Evolutionary conservation across 441 rosid genomes (phyloP).

Genomic region (Gossypium davidsonii): DNA sequence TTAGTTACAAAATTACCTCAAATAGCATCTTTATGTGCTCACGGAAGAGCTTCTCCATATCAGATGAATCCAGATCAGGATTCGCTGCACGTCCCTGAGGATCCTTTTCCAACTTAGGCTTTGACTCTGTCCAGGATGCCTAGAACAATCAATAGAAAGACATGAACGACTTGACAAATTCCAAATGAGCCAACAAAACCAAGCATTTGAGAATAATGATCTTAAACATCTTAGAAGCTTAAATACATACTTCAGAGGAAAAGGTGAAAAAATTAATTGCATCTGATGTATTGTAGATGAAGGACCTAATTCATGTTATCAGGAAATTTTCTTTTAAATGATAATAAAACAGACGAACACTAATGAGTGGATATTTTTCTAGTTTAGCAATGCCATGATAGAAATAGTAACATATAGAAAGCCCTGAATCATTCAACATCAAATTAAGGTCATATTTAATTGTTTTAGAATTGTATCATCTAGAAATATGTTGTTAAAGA

Average conservation of each 20-base stretch:
- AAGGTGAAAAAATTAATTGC: background rate
- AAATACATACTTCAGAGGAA: background rate
- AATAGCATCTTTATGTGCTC: slow-evolving; percentile 75
- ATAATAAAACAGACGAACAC: background rate
- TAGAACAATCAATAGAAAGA: slow-evolving; percentile 17
- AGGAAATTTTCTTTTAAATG: background rate
- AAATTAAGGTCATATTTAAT: background rate
- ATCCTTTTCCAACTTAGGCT: slow-evolving; percentile 84
- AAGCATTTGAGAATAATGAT: background rate
- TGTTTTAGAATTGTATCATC: background rate
- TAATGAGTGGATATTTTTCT: background rate
- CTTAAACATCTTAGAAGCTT: slow-evolving; percentile 1
- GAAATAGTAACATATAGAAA: background rate
- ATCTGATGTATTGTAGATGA: background rate
- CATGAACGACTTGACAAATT: background rate
- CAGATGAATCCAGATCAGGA: slow-evolving; percentile 72
- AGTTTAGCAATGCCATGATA: background rate
- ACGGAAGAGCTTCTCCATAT: slow-evolving; percentile 85
- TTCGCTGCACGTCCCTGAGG: slow-evolving; percentile 85
- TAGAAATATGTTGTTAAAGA: slow-evolving; percentile 4
- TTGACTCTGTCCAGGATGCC: slow-evolving; percentile 98
- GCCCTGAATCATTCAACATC: background rate
- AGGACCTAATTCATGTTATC: background rate
- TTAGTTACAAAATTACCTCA: slow-evolving; percentile 49
- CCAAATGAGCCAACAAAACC: background rate